Conservation (phyloP, 495 filamentous ascomycete genomes). For the Lophium mytilinum region DNA sequence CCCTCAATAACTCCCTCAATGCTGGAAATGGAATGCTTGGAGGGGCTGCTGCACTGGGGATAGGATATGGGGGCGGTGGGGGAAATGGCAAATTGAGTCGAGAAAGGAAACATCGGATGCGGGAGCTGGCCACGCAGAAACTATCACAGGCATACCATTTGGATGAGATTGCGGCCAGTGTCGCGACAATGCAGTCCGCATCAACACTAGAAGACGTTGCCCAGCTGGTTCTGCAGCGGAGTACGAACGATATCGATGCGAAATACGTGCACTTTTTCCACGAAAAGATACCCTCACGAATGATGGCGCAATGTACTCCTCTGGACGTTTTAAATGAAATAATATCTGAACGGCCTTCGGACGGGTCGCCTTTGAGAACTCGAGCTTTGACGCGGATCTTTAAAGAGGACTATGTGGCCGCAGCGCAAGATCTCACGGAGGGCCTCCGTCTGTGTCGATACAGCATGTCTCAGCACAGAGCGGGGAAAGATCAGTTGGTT, state of each 20-base stretch:
- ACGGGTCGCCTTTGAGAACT: constrained; percentile 60
- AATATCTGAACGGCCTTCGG: constrained; percentile 50
- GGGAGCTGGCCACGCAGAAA: constrained; percentile 68
- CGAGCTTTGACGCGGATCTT: constrained; percentile 65
- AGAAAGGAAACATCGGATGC: constrained; percentile 65
- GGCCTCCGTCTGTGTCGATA: constrained; percentile 54
- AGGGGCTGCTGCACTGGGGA: constrained; percentile 48
- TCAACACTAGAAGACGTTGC: constrained; percentile 74
- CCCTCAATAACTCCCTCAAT: constrained; percentile 42
- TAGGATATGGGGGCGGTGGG: constrained; percentile 50
- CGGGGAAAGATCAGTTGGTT: constrained; percentile 40
- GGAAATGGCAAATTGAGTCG: constrained; percentile 59
- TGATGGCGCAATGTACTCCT: constrained; percentile 65
- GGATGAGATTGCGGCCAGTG: constrained; percentile 73
- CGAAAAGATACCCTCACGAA: constrained; percentile 73
- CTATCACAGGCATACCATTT: constrained; percentile 65
- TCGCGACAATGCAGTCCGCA: constrained; percentile 73
- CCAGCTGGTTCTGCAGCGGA: constrained; percentile 60
- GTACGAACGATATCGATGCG: constrained; percentile 54
- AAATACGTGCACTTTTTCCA: constrained; percentile 84
- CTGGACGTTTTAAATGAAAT: constrained; percentile 57
- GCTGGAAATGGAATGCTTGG: constrained; percentile 47
- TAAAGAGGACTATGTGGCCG: constrained; percentile 63
- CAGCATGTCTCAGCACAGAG: constrained; percentile 37
- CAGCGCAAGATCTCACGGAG: constrained; percentile 56